A percentile compares a stretch with the other conserved stretches of the same genome.
Conservation (phyloP, 257 asterid genomes). For the Salvia miltiorrhiza region DNA sequence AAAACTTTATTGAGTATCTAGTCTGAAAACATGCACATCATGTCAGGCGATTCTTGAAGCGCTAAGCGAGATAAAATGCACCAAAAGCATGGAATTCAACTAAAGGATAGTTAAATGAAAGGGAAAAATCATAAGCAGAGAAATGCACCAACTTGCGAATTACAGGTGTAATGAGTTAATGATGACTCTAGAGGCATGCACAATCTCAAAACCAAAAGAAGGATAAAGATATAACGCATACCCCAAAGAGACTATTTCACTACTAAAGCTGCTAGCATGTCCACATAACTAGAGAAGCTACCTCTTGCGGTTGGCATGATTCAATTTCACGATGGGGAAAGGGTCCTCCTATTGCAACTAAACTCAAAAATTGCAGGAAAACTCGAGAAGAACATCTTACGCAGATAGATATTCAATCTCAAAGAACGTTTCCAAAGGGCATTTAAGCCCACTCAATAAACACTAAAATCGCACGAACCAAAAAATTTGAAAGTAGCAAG, state of each 20-base stretch:
- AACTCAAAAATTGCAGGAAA: neutral
- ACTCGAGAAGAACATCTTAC: neutral
- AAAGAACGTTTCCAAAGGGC: neutral
- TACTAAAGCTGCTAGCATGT: no score
- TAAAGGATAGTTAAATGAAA: neutral
- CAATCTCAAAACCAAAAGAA: neutral
- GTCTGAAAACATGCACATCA: neutral
- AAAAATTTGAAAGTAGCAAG: neutral
- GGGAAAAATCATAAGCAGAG: neutral
- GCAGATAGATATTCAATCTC: neutral
- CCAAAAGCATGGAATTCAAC: neutral
- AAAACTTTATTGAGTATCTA: neutral
- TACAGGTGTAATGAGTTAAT: neutral
- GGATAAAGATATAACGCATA: neutral
- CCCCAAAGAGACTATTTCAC: neutral
- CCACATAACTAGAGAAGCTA: neutral
- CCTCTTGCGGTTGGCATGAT: neutral
- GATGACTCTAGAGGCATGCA: neutral
- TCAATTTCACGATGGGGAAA: neutral
- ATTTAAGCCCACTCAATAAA: conserved; percentile 2
- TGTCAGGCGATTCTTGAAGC: neutral
- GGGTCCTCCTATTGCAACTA: neutral
- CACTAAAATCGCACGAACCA: neutral
- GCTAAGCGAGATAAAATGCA: neutral
- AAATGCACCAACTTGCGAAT: neutral